These are phyloP conservation scores for Tylopilus sp. DNA, from an alignment of 1,284 basidiomycete species.

Conservation along the genomic window DNA sequence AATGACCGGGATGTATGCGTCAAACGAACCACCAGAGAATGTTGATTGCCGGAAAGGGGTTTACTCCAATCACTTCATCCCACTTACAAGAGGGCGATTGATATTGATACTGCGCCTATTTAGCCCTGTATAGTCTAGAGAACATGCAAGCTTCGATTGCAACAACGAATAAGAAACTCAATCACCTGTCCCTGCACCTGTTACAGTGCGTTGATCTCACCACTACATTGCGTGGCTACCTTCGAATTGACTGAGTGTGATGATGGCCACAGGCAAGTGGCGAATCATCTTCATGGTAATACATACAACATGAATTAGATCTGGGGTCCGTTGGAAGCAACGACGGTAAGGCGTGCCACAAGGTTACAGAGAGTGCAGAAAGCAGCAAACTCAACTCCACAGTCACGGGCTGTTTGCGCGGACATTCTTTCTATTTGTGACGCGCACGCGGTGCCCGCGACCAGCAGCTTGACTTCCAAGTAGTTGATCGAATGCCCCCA, in stretches of 20 bases:
- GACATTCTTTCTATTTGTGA: constrained; percentile 1
- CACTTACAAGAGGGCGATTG: not conserved
- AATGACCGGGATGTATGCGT: not conserved
- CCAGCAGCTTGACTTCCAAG: not conserved
- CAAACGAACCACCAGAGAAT: not conserved
- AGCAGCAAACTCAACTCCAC: not conserved
- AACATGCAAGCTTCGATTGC: not conserved
- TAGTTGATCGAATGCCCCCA: not conserved
- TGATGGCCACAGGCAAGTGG: not conserved
- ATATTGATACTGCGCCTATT: not conserved
- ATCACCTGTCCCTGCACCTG: not conserved
- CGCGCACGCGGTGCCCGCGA: not conserved
- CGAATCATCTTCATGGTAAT: constrained; percentile 3
- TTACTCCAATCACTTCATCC: not conserved
- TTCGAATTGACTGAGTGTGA: not conserved
- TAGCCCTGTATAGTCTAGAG: not conserved
- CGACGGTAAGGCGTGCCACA: not conserved
- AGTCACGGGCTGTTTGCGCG: not conserved
- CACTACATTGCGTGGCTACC: not conserved
- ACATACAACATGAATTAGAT: not conserved
- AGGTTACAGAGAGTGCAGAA: not conserved
- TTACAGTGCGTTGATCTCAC: not conserved
- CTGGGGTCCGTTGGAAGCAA: not conserved
- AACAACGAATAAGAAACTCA: not conserved
- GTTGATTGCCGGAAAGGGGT: constrained; percentile 1